A percentile compares a stretch with the other conserved stretches of the same genome.
Conservation (phyloP, 306 rosid genomes). For the Pachyrhizus erosus region DNA sequence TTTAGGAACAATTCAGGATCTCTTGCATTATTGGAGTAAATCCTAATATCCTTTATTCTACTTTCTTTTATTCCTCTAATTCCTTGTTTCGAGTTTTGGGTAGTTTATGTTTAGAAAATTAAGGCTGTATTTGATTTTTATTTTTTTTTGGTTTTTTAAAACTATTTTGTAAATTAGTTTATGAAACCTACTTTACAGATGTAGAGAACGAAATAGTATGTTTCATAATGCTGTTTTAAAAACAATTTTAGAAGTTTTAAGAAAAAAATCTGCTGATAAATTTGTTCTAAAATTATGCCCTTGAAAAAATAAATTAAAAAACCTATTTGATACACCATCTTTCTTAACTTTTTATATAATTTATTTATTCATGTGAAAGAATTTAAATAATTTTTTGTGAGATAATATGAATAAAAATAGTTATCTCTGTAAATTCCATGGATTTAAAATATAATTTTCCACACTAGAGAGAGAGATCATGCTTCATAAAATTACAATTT, state of each 20-base stretch:
- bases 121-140: neutral
- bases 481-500: neutral
- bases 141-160: neutral
- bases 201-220: neutral
- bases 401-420: neutral
- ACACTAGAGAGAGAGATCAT: neutral
- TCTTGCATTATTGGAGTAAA: slow-evolving; percentile 11
- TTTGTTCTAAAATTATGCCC: neutral
- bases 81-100: slow-evolving; percentile 14
- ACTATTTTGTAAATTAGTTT: neutral
- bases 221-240: neutral
- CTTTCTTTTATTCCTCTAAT: slow-evolving; percentile 19
- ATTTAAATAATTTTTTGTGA: no score
- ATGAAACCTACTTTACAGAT: neutral
- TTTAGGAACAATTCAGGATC: slow-evolving; percentile 10
- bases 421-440: neutral
- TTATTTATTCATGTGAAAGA: no score
- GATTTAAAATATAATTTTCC: neutral
- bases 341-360: neutral
- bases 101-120: slow-evolving; percentile 8
- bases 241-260: neutral
- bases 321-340: neutral
- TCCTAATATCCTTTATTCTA: slow-evolving; percentile 1
- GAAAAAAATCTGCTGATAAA: neutral
- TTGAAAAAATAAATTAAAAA: neutral